Evolutionary conservation across 371 early-diverging fungal species (phyloP).

Genomic region (Mortierella sp.): DNA sequence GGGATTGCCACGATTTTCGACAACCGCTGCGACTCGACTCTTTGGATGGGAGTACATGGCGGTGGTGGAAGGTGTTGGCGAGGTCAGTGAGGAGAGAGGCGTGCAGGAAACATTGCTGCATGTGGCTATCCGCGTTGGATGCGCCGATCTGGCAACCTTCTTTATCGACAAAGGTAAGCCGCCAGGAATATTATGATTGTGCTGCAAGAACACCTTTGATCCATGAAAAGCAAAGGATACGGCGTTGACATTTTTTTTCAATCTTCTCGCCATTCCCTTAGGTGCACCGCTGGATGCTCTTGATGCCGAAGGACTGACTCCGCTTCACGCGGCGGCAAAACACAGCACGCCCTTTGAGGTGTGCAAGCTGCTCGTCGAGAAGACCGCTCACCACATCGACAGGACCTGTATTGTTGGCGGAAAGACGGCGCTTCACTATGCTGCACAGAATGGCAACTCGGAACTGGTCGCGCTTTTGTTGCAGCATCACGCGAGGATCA

Average conservation of each 20-base stretch:
- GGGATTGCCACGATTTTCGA: conserved; percentile 41
- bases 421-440: conserved; percentile 51
- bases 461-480: conserved; percentile 49
- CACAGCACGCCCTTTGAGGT: conserved; percentile 45
- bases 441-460: conserved; percentile 50
- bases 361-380: conserved; percentile 48
- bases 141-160: conserved; percentile 65
- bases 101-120: conserved; percentile 59
- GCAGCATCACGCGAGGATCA: conserved; percentile 54
- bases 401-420: conserved; percentile 46
- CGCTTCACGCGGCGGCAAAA: conserved; percentile 56
- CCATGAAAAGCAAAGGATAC: not conserved
- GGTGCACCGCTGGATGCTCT: conserved; percentile 53
- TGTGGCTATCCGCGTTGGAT: conserved; percentile 76
- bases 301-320: conserved; percentile 50
- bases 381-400: conserved; percentile 48
- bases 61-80: conserved; percentile 54
- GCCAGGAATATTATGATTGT: no score
- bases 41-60: conserved; percentile 56
- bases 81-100: conserved; percentile 54
- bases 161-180: conserved; percentile 52
- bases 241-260: not conserved
- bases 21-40: conserved; percentile 49
- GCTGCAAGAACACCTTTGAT: not conserved
- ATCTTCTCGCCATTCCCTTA: not conserved